Conservation (phyloP, 225 moss, liverwort and hornwort genomes). For the Polytrichum formosum region DNA sequence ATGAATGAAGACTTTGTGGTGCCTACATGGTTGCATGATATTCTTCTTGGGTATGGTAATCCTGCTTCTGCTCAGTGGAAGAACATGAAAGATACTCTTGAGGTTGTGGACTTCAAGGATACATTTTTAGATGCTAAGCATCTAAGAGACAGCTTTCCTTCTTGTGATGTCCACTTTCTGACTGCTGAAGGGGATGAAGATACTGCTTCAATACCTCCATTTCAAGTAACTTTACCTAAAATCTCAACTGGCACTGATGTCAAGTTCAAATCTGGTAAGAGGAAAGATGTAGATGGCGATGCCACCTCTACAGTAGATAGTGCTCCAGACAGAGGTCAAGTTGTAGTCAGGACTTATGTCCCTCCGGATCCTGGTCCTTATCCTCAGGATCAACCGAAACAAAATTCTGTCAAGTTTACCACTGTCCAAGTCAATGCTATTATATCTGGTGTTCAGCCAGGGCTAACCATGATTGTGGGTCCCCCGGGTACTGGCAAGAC, state of each 20-base stretch:
- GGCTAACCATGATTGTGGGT: constrained; percentile 94
- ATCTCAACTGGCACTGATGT: constrained; percentile 14
- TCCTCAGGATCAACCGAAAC: constrained; percentile 96
- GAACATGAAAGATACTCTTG: constrained; percentile 84
- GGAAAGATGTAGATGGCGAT: constrained; percentile 48
- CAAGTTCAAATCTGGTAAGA: constrained; percentile 57
- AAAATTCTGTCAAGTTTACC: constrained; percentile 85
- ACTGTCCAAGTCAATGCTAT: constrained; percentile 96
- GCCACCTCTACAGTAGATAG: constrained; percentile 28
- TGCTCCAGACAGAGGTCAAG: constrained; percentile 34
- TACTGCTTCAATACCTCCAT: constrained; percentile 79
- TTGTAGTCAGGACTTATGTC: constrained; percentile 80
- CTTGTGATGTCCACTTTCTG: constrained; percentile 69
- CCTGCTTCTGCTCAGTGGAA: constrained; percentile 95
- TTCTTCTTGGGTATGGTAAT: constrained; percentile 95
- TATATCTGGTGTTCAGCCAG: constrained; percentile 94
- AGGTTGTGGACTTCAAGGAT: constrained; percentile 90
- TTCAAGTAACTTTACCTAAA: constrained; percentile 74
- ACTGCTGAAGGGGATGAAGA: constrained; percentile 74
- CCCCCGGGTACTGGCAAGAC: constrained; percentile 99
- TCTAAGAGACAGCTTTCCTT: constrained; percentile 83
- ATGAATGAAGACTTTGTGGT: constrained; percentile 99
- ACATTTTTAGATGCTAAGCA: constrained; percentile 92
- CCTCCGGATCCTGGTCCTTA: constrained; percentile 99
- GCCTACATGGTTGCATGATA: constrained; percentile 92